Evolutionary conservation across 2,329 filamentous ascomycete species (phyloP).

Genomic region (Talaromyces albobiverticillius): DNA sequence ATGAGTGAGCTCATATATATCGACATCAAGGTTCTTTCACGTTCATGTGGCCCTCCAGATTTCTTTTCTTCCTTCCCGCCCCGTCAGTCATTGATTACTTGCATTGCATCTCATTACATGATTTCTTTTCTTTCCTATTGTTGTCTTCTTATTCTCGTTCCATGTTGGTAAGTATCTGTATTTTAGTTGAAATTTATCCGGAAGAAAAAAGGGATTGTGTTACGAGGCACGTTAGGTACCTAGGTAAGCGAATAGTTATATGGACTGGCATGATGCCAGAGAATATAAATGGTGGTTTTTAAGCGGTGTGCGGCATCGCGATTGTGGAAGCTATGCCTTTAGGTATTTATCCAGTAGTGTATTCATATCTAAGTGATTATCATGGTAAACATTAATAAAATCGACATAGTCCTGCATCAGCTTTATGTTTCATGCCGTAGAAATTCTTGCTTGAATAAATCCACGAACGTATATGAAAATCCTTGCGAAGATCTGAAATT

Average conservation of each 20-base stretch:
- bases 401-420: too few relatives aligned
- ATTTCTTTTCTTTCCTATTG: conserved; percentile 26
- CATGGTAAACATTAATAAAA: too few relatives aligned
- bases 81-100: neutral
- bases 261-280: neutral
- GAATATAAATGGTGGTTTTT: neutral
- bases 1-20: neutral
- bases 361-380: too few relatives aligned
- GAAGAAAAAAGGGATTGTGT: neutral
- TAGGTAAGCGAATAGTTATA: conserved; percentile 11
- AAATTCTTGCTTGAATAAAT: too few relatives aligned
- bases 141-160: conserved; percentile 20
- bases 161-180: conserved; percentile 43
- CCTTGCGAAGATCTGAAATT: neutral
- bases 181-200: conserved; percentile 26
- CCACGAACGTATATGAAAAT: neutral
- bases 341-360: too few relatives aligned
- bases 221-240: conserved; percentile 11
- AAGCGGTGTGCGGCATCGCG: neutral
- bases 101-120: conserved; percentile 6
- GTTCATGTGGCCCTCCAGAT: too few relatives aligned
- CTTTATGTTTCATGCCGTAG: too few relatives aligned
- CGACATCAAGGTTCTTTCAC: neutral
- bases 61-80: neutral
- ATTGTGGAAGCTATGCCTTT: too few relatives aligned